Conservation (phyloP, 306 rosid species). For the Erythrophleum fordii region DNA sequence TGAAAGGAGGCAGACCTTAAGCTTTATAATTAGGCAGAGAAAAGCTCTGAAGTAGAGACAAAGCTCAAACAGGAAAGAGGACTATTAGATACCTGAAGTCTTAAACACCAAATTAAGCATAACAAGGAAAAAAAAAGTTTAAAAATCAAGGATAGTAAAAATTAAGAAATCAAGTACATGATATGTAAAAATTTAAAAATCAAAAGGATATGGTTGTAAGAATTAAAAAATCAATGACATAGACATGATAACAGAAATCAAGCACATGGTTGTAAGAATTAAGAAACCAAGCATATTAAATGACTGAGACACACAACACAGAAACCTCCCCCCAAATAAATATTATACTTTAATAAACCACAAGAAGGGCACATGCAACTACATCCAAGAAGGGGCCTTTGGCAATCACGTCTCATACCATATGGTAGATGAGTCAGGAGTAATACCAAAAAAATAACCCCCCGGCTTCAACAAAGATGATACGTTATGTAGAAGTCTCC, state of each 20-base stretch:
- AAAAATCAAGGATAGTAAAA: not conserved
- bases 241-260: not conserved
- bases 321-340: not conserved
- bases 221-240: not conserved
- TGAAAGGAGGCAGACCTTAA: slow-evolving; percentile 9
- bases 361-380: slow-evolving; percentile 33
- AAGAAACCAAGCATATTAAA: slow-evolving; percentile 13
- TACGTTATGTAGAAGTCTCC: slow-evolving; percentile 78
- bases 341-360: not conserved
- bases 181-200: not conserved
- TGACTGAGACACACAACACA: not conserved
- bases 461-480: slow-evolving; percentile 91
- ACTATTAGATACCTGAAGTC: slow-evolving; percentile 10
- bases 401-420: slow-evolving; percentile 69
- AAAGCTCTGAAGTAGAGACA: slow-evolving; percentile 19
- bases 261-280: not conserved
- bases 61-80: not conserved
- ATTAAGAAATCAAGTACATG: not conserved
- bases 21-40: not conserved
- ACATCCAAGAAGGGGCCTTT: slow-evolving; percentile 36
- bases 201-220: not conserved
- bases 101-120: slow-evolving; percentile 8
- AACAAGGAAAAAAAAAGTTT: not conserved
- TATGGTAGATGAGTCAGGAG: slow-evolving; percentile 99
- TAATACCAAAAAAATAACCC: slow-evolving; percentile 97